phyloP scores from a whole-genome alignment of 768 basidiomycete genomes.

The Rhizopogon vulgaris region DNA sequence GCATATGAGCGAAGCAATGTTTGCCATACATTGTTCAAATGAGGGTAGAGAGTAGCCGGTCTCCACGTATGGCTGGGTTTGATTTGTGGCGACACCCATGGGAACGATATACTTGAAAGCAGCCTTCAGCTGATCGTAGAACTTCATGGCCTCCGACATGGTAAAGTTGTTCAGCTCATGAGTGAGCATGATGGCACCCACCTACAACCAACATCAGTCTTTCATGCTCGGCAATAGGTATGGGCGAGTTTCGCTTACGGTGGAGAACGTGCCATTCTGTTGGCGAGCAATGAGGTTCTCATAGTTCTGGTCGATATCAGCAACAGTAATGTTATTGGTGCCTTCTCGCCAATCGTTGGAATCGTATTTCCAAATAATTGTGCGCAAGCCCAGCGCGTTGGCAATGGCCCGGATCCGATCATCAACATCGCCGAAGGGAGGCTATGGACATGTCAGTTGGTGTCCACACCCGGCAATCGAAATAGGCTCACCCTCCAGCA shows the following conservation, averaged over 20 bases:
- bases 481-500: slow-evolving; percentile 47
- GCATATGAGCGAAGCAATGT: neutral
- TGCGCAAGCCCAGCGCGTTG: slow-evolving; percentile 57
- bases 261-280: slow-evolving; percentile 34
- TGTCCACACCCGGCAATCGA: neutral
- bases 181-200: slow-evolving; percentile 47
- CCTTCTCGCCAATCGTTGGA: slow-evolving; percentile 71
- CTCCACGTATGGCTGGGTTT: slow-evolving; percentile 48
- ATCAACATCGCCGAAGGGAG: slow-evolving; percentile 65
- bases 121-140: slow-evolving; percentile 36
- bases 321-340: slow-evolving; percentile 35
- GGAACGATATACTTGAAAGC: slow-evolving; percentile 48
- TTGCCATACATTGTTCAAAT: slow-evolving; percentile 41
- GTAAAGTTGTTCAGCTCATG: slow-evolving; percentile 60
- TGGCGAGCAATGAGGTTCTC: slow-evolving; percentile 43
- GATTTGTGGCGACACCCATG: slow-evolving; percentile 45
- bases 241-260: slow-evolving; percentile 19
- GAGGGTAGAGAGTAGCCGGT: slow-evolving; percentile 33
- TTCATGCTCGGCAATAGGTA: too few relatives aligned
- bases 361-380: slow-evolving; percentile 70
- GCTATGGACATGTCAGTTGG: slow-evolving; percentile 25
- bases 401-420: slow-evolving; percentile 73
- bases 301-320: slow-evolving; percentile 49
- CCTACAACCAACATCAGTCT: slow-evolving; percentile 19
- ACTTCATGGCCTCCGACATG: slow-evolving; percentile 54